Evolutionary conservation across 106 monocot species (phyloP).

Genomic region (Iris macrosiphon): DNA sequence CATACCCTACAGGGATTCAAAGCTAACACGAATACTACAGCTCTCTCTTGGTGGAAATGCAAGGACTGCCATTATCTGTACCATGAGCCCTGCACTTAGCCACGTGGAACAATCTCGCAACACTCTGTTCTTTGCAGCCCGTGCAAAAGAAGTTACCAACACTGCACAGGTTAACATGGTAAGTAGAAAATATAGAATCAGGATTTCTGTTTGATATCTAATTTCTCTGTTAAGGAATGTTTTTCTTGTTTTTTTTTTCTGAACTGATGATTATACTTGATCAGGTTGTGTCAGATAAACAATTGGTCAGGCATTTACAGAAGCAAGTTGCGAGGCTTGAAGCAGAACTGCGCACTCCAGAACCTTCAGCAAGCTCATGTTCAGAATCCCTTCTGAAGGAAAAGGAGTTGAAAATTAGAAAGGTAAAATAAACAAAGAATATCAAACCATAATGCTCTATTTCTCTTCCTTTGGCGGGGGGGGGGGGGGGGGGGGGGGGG

Average conservation of each 20-base stretch:
- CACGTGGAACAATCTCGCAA: constrained; percentile 97
- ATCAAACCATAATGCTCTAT: too few relatives aligned
- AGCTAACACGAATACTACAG: constrained; percentile 92
- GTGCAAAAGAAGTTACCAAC: constrained; percentile 90
- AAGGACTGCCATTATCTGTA: constrained; percentile 93
- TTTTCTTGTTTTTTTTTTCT: background rate
- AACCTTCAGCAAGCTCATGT: constrained; percentile 28
- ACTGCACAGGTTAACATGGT: constrained; percentile 92
- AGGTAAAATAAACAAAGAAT: constrained; percentile 31
- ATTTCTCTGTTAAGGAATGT: background rate
- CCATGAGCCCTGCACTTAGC: constrained; percentile 81
- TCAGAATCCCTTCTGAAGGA: constrained; percentile 65
- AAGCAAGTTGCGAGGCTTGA: constrained; percentile 93
- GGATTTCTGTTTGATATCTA: background rate
- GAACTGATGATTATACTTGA: constrained; percentile 1
- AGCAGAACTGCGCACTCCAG: constrained; percentile 78
- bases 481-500: too few relatives aligned
- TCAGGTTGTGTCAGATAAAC: constrained; percentile 94
- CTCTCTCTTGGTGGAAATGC: constrained; percentile 94
- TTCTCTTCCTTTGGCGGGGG: too few relatives aligned
- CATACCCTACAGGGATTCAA: constrained; percentile 94
- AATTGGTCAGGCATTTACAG: constrained; percentile 80
- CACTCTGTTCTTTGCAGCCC: constrained; percentile 88
- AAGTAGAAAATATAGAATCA: background rate
- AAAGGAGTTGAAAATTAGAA: constrained; percentile 79